Base-by-base conservation (phyloP, 208 protist genomes). In the Angomonas deanei region DNA sequence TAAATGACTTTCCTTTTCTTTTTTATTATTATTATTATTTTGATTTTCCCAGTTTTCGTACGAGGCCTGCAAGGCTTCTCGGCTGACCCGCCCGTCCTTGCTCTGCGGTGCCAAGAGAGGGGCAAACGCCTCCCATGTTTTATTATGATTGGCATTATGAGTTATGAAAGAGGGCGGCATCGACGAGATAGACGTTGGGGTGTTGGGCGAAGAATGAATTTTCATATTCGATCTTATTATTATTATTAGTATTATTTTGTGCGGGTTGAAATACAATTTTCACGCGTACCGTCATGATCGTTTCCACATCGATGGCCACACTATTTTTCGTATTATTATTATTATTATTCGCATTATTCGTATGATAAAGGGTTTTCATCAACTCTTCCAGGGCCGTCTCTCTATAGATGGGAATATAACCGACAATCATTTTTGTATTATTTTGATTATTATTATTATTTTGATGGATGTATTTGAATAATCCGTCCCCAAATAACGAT, bases 401-500 rank as follows among this genome's bases (percentile, higher is more conserved):
- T n/a, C n/a, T n/a, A n/a, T n/a, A n/a, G n/a, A n/a, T n/a, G n/a
- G n/a, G n/a, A n/a, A n/a, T n/a, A n/a, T n/a, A n/a, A n/a, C n/a
- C n/a, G n/a, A n/a, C n/a, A n/a, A n/a, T n/a, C n/a, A n/a, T n/a
- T n/a, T n/a, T n/a, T n/a, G 27, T 13, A 0, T 31, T 21, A 3
- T 34, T 2, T 0, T 33, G 10, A 21, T n/a, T 3, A n/a, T 47
- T n/a, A 15, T 13, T 4, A 21, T 42, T 8, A 21, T 31, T 15
- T 27, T 21, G 11, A 10, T 19, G 24, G 11, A 62, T 49, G 53
- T 70, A 79, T 10, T 39, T 48, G 0, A 64, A 70, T n/a, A 80
- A 58, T 4, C 70, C 74, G 50, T 80, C 74, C 31, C 81, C 76
- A 21, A 76, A 70, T 6, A 19, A 33, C 2, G 70, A 76, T 15